Evolutionary conservation across 2,329 filamentous ascomycete genomes (phyloP).

Genomic region (Penicillium sp.): DNA sequence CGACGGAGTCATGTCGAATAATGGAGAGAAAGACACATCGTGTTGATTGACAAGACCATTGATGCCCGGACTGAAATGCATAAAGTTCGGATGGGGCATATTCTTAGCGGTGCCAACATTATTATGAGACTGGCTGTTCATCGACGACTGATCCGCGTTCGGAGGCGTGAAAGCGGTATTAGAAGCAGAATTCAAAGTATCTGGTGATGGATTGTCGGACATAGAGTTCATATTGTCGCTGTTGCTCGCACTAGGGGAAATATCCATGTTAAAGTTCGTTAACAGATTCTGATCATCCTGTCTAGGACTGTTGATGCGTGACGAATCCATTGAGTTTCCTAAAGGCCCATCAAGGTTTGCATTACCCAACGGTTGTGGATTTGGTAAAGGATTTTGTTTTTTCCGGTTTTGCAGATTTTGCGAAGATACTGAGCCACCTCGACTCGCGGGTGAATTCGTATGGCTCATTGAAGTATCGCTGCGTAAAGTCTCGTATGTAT

Average conservation of each 20-base stretch:
- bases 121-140: slow-evolving; percentile 4
- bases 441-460: slow-evolving; percentile 7
- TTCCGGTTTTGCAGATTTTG: slow-evolving; percentile 21
- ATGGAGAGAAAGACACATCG: slow-evolving; percentile 1
- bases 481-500: neutral
- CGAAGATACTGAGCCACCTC: neutral
- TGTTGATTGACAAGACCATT: neutral
- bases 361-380: neutral
- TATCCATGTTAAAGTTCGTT: slow-evolving; percentile 29
- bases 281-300: slow-evolving; percentile 9
- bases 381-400: slow-evolving; percentile 14
- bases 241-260: slow-evolving; percentile 26
- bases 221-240: slow-evolving; percentile 28
- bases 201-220: slow-evolving; percentile 34
- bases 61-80: neutral
- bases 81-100: neutral
- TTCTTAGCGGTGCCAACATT: neutral
- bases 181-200: slow-evolving; percentile 34
- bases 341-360: neutral
- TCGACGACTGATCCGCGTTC: slow-evolving; percentile 22
- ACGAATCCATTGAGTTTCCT: neutral
- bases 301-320: slow-evolving; percentile 9
- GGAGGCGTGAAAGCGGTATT: slow-evolving; percentile 32
- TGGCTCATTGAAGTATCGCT: neutral
- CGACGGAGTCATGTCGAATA: slow-evolving; percentile 9